phyloP scores from a whole-genome alignment of 2,329 filamentous ascomycete genomes.

The Calonectria pauciramosa region DNA sequence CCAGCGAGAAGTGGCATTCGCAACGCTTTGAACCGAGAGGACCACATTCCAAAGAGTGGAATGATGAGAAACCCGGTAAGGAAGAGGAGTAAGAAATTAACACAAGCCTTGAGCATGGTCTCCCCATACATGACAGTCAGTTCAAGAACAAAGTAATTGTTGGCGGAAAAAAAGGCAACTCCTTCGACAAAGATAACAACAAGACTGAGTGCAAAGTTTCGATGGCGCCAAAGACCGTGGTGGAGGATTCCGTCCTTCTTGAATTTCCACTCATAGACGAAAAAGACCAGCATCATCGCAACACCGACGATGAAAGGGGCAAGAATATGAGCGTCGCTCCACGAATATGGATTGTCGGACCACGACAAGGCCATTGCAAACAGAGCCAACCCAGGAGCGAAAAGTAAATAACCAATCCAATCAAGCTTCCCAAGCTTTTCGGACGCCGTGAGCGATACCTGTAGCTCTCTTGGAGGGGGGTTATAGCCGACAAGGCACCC shows the following conservation, averaged over 20 bases:
- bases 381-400: background rate
- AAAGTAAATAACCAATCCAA: background rate
- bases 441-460: background rate
- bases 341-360: background rate
- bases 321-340: background rate
- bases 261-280: conserved; percentile 15
- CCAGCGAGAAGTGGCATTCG: background rate
- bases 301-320: background rate
- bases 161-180: conserved; percentile 11
- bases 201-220: conserved; percentile 12
- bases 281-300: background rate
- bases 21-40: background rate
- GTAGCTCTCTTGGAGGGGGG: background rate
- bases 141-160: background rate
- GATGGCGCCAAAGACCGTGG: conserved; percentile 12
- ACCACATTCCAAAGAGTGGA: background rate
- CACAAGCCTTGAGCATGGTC: background rate
- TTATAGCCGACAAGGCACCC: background rate
- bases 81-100: background rate
- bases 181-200: conserved; percentile 13
- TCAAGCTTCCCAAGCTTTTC: background rate
- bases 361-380: background rate
- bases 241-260: conserved; percentile 16
- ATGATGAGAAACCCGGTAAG: background rate
- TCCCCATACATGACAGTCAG: background rate